These are phyloP conservation scores for Ustilago trichophora DNA, from an alignment of 1,284 basidiomycete species.

Conservation along the genomic window DNA sequence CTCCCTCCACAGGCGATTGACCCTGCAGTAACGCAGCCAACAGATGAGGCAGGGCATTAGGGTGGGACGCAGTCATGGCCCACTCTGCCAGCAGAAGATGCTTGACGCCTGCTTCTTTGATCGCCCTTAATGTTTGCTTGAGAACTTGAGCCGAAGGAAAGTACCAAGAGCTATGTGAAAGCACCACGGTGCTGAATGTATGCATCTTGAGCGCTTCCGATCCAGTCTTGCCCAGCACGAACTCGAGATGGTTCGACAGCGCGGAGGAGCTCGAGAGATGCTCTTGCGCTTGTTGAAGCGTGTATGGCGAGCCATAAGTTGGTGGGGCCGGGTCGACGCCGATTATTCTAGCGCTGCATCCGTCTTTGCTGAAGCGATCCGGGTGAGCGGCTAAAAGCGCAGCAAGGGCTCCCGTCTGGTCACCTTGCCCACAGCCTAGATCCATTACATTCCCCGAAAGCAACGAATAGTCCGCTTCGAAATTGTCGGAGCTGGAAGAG, in stretches of 20 bases:
- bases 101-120: conserved; percentile 21
- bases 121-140: conserved; percentile 5
- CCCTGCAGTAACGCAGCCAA: conserved; percentile 22
- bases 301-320: conserved; percentile 21
- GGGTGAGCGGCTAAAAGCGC: not conserved
- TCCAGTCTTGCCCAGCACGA: conserved; percentile 14
- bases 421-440: conserved; percentile 27
- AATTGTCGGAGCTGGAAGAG: not conserved
- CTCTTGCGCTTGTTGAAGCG: conserved; percentile 24
- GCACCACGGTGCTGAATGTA: conserved; percentile 5
- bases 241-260: conserved; percentile 3
- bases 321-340: conserved; percentile 19
- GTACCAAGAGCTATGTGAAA: conserved; percentile 34
- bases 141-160: conserved; percentile 14
- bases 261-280: not conserved
- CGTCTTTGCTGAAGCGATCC: not conserved
- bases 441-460: conserved; percentile 19
- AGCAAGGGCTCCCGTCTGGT: conserved; percentile 15
- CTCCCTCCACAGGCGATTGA: conserved; percentile 9
- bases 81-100: conserved; percentile 28
- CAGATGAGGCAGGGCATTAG: conserved; percentile 18
- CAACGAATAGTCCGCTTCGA: not conserved
- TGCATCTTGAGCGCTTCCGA: conserved; percentile 5
- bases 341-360: conserved; percentile 2
- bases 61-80: conserved; percentile 24